phyloP scores from a whole-genome alignment of 495 filamentous ascomycete species.

The Usnea hakonensis region DNA sequence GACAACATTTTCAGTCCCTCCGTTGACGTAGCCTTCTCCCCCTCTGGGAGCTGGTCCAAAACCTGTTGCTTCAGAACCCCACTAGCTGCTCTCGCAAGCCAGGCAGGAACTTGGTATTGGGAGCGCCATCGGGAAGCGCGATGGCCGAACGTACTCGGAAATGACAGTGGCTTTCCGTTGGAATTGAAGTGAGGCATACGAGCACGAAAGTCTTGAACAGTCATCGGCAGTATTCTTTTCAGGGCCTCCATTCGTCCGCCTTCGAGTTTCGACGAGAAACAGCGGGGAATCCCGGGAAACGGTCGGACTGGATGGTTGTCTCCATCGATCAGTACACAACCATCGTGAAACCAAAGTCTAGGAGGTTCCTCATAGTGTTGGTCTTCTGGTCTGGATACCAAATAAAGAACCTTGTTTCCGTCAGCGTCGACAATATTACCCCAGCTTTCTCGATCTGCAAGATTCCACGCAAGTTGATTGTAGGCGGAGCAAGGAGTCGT shows the following conservation, averaged over 20 bases:
- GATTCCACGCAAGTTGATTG: conserved; percentile 9
- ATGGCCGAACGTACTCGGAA: conserved; percentile 8
- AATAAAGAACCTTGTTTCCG: conserved; percentile 3
- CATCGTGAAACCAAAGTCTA: conserved; percentile 5
- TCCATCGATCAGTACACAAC: conserved; percentile 12
- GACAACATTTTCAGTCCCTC: neutral
- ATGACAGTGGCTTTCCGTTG: neutral
- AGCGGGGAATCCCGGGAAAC: conserved; percentile 9
- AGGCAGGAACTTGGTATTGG: neutral
- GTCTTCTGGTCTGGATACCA: neutral
- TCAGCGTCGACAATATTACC: conserved; percentile 11
- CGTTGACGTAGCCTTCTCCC: neutral
- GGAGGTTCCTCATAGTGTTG: neutral
- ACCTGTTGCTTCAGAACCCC: neutral
- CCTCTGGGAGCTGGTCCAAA: neutral
- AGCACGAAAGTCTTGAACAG: conserved; percentile 11
- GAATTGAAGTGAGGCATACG: conserved; percentile 1
- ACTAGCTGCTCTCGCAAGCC: neutral
- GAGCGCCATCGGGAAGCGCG: conserved; percentile 7
- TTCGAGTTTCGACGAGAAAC: conserved; percentile 14
- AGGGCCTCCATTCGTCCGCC: conserved; percentile 8
- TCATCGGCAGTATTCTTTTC: conserved; percentile 7
- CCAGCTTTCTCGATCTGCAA: neutral
- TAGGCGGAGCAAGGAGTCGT: conserved; percentile 5
- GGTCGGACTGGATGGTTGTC: conserved; percentile 14